Conservation (phyloP, 805 yeast genomes). For the Candida krabiensis region DNA sequence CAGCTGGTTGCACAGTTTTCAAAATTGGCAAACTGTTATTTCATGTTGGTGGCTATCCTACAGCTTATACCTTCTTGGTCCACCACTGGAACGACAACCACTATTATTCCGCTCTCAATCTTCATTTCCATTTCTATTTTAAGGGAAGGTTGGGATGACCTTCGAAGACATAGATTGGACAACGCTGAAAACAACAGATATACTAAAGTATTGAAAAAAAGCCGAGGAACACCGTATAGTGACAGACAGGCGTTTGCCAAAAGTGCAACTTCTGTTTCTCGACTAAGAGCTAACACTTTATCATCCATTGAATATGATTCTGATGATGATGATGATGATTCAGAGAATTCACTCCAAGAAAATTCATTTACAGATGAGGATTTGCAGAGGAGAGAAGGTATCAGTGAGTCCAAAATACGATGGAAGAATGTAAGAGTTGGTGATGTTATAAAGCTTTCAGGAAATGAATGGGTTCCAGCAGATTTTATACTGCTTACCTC, state of each 20-base stretch:
- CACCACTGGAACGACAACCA: slow-evolving; percentile 93
- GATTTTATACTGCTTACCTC: slow-evolving; percentile 76
- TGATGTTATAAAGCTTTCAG: slow-evolving; percentile 67
- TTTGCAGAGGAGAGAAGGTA: slow-evolving; percentile 17
- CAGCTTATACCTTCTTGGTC: slow-evolving; percentile 98
- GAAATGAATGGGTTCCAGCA: slow-evolving; percentile 94
- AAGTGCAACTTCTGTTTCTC: slow-evolving; percentile 30
- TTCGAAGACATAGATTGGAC: slow-evolving; percentile 82
- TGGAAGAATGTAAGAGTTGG: slow-evolving; percentile 93
- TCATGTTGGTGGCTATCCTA: slow-evolving; percentile 83
- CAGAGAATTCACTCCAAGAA: slow-evolving; percentile 7
- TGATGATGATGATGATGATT: slow-evolving; percentile 18
- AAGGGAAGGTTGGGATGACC: slow-evolving; percentile 93
- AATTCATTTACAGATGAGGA: slow-evolving; percentile 27
- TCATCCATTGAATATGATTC: slow-evolving; percentile 20
- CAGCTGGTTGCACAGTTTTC: slow-evolving; percentile 91
- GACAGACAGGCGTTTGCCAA: slow-evolving; percentile 20
- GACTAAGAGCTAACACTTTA: slow-evolving; percentile 26
- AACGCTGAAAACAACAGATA: slow-evolving; percentile 72
- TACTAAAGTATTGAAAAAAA: slow-evolving; percentile 39
- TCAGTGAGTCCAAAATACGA: slow-evolving; percentile 24
- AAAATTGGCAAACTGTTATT: slow-evolving; percentile 88
- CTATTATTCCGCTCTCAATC: slow-evolving; percentile 83
- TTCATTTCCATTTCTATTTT: slow-evolving; percentile 87
- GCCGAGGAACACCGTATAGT: slow-evolving; percentile 6